Conservation (phyloP, 2,329 filamentous ascomycete genomes). For the Fusarium globosum region DNA sequence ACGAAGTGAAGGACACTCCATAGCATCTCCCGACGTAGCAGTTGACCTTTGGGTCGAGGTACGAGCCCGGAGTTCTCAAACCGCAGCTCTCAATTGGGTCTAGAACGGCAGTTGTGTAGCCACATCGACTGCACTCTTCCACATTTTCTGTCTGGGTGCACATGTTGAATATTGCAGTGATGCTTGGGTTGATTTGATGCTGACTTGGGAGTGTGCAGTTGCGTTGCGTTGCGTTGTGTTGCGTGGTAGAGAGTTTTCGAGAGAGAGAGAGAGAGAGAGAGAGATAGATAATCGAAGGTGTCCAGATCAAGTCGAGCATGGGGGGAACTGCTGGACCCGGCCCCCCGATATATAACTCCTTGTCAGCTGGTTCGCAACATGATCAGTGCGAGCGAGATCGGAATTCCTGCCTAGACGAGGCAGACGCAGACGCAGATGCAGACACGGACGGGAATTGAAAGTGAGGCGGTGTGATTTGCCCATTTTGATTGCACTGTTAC, state of each 20-base stretch:
- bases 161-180: conserved; percentile 11
- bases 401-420: conserved; percentile 32
- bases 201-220: neutral
- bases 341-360: conserved; percentile 23
- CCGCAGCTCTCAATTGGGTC: conserved; percentile 26
- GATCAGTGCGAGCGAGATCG: conserved; percentile 9
- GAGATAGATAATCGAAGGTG: neutral
- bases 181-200: neutral
- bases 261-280: neutral
- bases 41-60: conserved; percentile 13
- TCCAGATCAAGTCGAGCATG: neutral
- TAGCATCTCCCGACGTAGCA: conserved; percentile 20
- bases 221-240: neutral
- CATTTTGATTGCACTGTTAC: conserved; percentile 12
- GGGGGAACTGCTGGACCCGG: conserved; percentile 9
- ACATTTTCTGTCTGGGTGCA: conserved; percentile 32
- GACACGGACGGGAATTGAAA: neutral
- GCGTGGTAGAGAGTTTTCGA: neutral
- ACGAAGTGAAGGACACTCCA: conserved; percentile 30
- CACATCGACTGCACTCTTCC: conserved; percentile 29
- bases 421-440: neutral
- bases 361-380: conserved; percentile 36
- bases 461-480: conserved; percentile 28
- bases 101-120: conserved; percentile 5
- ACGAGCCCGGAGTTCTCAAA: conserved; percentile 17